Evolutionary conservation across 495 filamentous ascomycete species (phyloP).

Genomic region (Xylaria scruposa): DNA sequence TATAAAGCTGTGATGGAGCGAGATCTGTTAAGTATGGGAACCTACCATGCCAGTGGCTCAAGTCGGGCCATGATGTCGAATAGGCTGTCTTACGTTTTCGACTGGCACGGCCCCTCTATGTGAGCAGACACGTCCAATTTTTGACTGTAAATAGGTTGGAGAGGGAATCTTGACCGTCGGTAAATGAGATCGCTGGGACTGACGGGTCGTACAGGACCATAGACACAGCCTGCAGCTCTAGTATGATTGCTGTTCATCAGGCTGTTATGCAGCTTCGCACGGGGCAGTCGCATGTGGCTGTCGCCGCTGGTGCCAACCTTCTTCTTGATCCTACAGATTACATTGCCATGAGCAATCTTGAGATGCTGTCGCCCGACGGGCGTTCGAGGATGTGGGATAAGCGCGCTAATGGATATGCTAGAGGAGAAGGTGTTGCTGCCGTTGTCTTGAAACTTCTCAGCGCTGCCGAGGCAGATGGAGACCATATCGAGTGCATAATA

Average conservation of each 20-base stretch:
- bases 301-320: too few relatives aligned
- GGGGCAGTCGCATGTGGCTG: too few relatives aligned
- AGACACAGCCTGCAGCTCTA: slow-evolving; percentile 59
- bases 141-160: too few relatives aligned
- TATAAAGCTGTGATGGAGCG: too few relatives aligned
- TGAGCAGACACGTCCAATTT: slow-evolving; percentile 31
- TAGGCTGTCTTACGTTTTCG: too few relatives aligned
- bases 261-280: too few relatives aligned
- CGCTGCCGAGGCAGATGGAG: not conserved
- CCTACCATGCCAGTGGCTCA: too few relatives aligned
- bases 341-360: not conserved
- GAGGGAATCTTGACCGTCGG: too few relatives aligned
- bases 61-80: not conserved
- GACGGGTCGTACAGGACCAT: slow-evolving; percentile 31
- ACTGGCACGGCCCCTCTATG: slow-evolving; percentile 3
- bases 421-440: not conserved
- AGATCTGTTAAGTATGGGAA: too few relatives aligned
- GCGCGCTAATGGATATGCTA: not conserved
- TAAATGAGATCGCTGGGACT: too few relatives aligned
- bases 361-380: not conserved
- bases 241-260: too few relatives aligned
- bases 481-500: not conserved
- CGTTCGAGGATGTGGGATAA: not conserved
- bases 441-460: not conserved
- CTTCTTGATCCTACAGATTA: not conserved